Base-by-base conservation (phyloP, 2,329 filamentous ascomycete genomes). In the Alternaria dauci region DNA sequence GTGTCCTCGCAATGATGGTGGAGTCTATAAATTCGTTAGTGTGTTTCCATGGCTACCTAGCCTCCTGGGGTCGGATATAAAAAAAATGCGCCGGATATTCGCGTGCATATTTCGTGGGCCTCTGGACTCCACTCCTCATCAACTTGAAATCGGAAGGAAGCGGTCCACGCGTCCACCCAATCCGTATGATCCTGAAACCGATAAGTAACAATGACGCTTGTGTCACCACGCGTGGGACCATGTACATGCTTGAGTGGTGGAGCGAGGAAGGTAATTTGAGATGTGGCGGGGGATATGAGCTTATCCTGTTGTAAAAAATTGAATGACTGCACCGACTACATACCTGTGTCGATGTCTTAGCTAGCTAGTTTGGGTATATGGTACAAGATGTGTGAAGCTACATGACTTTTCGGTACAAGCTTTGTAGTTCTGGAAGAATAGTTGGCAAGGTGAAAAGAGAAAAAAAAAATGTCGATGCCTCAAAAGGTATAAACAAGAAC, bases 401-500 rank as follows among this genome's bases (percentile, higher is more conserved):
- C 46, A 26, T 50, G 46, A 38, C 30, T 38, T 50, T 50, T 38
- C 20, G 46, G 46, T 36, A 26, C 32, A 18, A 36, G 6, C 36
- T 20, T n/a, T 48, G 23, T 26, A 8, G 34, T n/a, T 38, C 9
- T 34, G 32, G 32, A 26, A 50, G 30, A 38, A 38, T 18, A 12
- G n/a, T 20, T 51, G 25, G 30, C 39, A 41, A 38, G 52, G 9
- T 43, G 41, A 28, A 18, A 41, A 38, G 25, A 41, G 4, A 4
- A 23, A 23, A 23, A 11, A 52, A 43, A 20, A 18, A 25, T 42
- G 12, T 7, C 3, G 20, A 14, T 42, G 39, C 39, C 16, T 12
- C 50, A 26, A 39, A 25, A 48, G 7, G n/a, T 53, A 57, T 53
- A 8, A 51, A 54, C 43, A 55, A 54, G 44, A 46, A 50, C 18